Evolutionary conservation across 345 rosid species (phyloP), one percentile per base, ranked within the genome.

Genomic region (Kandelia obovata): DNA sequence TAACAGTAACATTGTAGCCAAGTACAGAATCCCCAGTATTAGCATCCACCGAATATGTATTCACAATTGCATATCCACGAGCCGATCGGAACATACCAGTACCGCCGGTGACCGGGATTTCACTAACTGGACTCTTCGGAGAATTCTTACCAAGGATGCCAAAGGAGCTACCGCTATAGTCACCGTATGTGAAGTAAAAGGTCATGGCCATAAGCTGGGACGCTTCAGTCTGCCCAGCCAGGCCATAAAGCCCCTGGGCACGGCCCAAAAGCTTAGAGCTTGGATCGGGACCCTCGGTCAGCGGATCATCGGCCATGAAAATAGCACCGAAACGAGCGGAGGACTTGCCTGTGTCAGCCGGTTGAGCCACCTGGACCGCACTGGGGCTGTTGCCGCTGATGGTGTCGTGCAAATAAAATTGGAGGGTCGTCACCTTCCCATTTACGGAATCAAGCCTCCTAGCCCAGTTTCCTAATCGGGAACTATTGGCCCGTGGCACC

Each of bases 321-420:
- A 66, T 25, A 10, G 30, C 30, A 31, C 70, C 70, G 20, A 66
- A 66, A 21, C 21, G 4, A 39, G 70, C 55, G 28, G 46, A 2
- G 5, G 70, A 66, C 47, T 62, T 79, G 15, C 68, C 57, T 0
- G 85, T 80, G 72, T 35, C 66, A 0, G 71, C 5, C 0, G 85
- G 77, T 34, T 80, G 70, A 58, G 88, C 90, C 46, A 89, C 85
- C 52, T 74, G 75, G 8, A 84, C 78, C 8, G 88, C 86, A 58
- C 75, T 85, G 0, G 90, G 87, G 77, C 76, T 75, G 55, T 72
- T 73, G 21, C 96, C 92, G 53, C 85, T 82, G 53, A 80, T 59
- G 0, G 82, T 84, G 52, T 86, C 89, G 49, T 89, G 96, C 77
- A 83, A 85, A 74, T 84, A 84, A 79, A 86, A 87, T 7, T 78